Evolutionary conservation across 805 yeast genomes (phyloP).

Genomic region (Yarrowia keelungensis): DNA sequence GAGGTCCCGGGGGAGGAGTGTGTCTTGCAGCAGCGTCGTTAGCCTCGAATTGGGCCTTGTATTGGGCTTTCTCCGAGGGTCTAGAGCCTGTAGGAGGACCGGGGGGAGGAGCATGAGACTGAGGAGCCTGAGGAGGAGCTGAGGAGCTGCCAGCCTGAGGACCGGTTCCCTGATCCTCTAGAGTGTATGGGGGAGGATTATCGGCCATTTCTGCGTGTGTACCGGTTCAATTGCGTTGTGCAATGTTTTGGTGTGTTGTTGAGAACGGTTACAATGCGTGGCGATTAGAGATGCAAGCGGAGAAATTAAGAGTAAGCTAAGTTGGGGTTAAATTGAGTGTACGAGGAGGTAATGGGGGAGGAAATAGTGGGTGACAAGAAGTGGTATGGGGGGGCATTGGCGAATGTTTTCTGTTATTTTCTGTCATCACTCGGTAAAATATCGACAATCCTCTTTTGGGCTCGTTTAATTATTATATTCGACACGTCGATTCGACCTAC

Average conservation of each 20-base stretch:
- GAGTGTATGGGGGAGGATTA: conserved; percentile 10
- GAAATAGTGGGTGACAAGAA: too few species aligned
- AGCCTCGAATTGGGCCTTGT: conserved; percentile 28
- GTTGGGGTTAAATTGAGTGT: too few species aligned
- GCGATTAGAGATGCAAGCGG: background rate
- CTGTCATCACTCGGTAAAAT: too few species aligned
- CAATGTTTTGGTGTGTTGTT: background rate
- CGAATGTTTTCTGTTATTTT: too few species aligned
- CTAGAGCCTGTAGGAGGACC: background rate
- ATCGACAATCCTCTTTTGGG: too few species aligned
- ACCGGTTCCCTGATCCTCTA: conserved; percentile 23
- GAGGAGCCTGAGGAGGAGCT: conserved; percentile 8
- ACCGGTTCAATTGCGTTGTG: background rate
- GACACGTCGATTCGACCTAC: background rate
- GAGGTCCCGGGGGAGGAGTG: conserved; percentile 23
- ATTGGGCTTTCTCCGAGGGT: conserved; percentile 27
- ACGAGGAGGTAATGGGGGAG: too few species aligned
- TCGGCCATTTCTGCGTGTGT: background rate
- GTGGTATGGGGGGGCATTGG: too few species aligned
- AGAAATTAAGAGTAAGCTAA: too few species aligned
- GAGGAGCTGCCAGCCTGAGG: conserved; percentile 18
- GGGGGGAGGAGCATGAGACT: conserved; percentile 4
- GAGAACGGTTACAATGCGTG: background rate
- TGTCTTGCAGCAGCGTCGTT: background rate
- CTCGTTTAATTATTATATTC: background rate